Percentiles rank a stretch among this genome's conserved stretches.
Evolutionary conservation across 2,329 filamentous ascomycete species (phyloP).

Genomic region (Ophiostoma sp.): DNA sequence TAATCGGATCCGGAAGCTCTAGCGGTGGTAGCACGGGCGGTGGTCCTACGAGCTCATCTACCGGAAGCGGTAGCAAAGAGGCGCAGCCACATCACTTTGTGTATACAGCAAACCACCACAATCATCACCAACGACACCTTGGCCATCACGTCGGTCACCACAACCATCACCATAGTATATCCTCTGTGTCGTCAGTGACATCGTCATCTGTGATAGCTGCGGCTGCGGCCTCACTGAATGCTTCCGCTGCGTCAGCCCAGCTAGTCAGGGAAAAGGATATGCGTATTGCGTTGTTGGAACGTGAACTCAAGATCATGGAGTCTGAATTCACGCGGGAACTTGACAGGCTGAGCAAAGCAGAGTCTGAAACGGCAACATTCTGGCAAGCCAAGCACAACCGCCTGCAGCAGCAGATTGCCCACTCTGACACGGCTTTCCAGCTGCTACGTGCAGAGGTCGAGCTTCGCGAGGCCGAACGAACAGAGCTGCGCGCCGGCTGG

Average conservation of each 20-base stretch:
- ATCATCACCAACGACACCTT: constrained; percentile 23
- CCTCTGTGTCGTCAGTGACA: not conserved
- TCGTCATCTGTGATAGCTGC: constrained; percentile 23
- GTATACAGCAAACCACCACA: constrained; percentile 14
- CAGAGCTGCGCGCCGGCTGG: constrained; percentile 47
- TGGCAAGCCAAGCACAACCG: constrained; percentile 51
- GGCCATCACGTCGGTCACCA: constrained; percentile 1
- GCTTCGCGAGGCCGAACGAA: constrained; percentile 42
- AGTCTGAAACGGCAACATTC: constrained; percentile 51
- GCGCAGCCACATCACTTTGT: not conserved
- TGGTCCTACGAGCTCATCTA: not conserved
- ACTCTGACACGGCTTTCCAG: constrained; percentile 49
- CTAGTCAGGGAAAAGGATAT: constrained; percentile 44
- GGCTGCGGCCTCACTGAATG: constrained; percentile 22
- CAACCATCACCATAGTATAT: constrained; percentile 15
- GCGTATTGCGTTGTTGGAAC: constrained; percentile 48
- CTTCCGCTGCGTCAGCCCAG: constrained; percentile 29
- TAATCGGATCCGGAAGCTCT: not conserved
- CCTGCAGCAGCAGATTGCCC: constrained; percentile 46
- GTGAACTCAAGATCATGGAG: constrained; percentile 49
- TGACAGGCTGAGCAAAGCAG: constrained; percentile 47
- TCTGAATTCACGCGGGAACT: constrained; percentile 49
- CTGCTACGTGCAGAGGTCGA: constrained; percentile 47
- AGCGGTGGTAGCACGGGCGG: not conserved
- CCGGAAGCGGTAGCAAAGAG: not conserved